Evolutionary conservation across 495 filamentous ascomycete species (phyloP).

Genomic region (Talaromyces nanjingensis): DNA sequence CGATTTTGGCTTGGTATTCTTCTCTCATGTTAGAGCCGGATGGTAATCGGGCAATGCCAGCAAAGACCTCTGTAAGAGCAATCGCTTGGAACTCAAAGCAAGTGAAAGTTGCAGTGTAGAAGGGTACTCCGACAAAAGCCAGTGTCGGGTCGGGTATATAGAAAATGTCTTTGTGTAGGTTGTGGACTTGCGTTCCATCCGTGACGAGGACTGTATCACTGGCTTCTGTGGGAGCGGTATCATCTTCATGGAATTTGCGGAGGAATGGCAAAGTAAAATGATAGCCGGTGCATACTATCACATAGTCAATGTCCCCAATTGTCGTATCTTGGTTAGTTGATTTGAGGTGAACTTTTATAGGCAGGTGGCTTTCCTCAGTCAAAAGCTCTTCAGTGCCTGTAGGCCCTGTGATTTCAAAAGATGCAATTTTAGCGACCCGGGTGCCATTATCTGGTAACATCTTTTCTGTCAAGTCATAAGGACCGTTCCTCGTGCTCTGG

Average conservation of each 20-base stretch:
- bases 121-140: constrained; percentile 54
- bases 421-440: constrained; percentile 44
- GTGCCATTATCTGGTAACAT: constrained; percentile 40
- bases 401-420: constrained; percentile 17
- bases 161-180: constrained; percentile 61
- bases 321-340: constrained; percentile 22
- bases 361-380: constrained; percentile 28
- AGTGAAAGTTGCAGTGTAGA: constrained; percentile 55
- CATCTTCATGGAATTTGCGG: constrained; percentile 34
- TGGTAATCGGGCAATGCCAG: constrained; percentile 45
- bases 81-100: constrained; percentile 63
- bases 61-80: constrained; percentile 48
- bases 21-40: constrained; percentile 34
- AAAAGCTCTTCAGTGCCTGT: constrained; percentile 18
- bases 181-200: constrained; percentile 58
- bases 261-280: constrained; percentile 55
- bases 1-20: constrained; percentile 42
- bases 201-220: constrained; percentile 50
- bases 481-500: constrained; percentile 51
- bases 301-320: constrained; percentile 43
- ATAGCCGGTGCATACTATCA: constrained; percentile 61
- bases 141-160: constrained; percentile 59
- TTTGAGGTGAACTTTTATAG: constrained; percentile 29
- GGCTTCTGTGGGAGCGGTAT: constrained; percentile 22
- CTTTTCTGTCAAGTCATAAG: constrained; percentile 45